Percentiles rank a stretch among this genome's conserved stretches.
Evolutionary conservation across 306 rosid species (phyloP).

Genomic region (Vicia villosa): DNA sequence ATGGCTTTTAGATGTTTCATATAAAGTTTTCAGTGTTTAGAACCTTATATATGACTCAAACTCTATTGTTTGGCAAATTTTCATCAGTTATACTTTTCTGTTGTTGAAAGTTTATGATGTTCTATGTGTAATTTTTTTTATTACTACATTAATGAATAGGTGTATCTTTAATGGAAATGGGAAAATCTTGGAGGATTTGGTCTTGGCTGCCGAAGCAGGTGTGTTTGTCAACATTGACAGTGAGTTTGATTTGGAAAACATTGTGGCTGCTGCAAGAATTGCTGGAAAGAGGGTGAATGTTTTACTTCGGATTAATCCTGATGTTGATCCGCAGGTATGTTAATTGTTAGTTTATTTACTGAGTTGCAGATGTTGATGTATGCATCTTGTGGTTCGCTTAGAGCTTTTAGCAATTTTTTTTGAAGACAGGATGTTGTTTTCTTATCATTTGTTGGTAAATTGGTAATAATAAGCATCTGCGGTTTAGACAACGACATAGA

Average conservation of each 20-base stretch:
- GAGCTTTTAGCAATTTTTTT: not conserved
- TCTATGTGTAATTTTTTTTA: not conserved
- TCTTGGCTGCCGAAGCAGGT: conserved; percentile 77
- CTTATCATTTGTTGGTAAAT: not conserved
- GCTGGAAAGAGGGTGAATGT: conserved; percentile 78
- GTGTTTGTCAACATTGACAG: conserved; percentile 90
- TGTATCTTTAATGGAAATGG: conserved; percentile 94
- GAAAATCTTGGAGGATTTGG: conserved; percentile 87
- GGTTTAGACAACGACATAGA: not conserved
- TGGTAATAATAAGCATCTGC: not conserved
- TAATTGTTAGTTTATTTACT: not conserved
- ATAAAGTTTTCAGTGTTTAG: not conserved
- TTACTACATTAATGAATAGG: conserved; percentile 47
- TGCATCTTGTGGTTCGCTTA: conserved; percentile 17
- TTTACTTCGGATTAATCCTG: conserved; percentile 87
- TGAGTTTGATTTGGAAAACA: conserved; percentile 91
- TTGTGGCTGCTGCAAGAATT: conserved; percentile 74
- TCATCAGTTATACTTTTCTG: not conserved
- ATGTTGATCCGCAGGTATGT: conserved; percentile 90
- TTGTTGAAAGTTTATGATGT: conserved; percentile 1
- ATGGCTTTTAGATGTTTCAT: not conserved
- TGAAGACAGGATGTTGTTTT: not conserved
- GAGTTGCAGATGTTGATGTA: not conserved
- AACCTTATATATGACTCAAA: not conserved
- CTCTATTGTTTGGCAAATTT: not conserved